phyloP scores from a whole-genome alignment of 164 flowering plant species.

The Amborella trichopoda region DNA sequence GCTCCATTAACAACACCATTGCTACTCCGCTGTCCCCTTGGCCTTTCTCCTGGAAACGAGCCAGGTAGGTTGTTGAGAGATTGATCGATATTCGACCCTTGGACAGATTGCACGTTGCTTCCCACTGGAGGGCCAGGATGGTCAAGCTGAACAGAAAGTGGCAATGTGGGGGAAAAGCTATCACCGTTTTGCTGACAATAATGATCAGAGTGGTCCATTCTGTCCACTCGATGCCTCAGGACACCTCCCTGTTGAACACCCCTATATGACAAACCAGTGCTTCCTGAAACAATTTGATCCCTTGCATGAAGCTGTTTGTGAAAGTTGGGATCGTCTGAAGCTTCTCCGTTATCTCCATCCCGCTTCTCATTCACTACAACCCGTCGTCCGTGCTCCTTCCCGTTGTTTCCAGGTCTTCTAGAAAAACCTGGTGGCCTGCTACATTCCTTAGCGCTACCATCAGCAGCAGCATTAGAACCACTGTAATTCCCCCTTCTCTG shows the following conservation, averaged over 20 bases:
- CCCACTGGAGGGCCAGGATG: conserved; percentile 48
- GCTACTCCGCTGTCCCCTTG: conserved; percentile 1
- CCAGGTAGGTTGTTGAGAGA: conserved; percentile 20
- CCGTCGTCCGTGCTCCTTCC: conserved; percentile 18
- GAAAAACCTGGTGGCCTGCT: conserved; percentile 11
- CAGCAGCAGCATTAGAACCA: neutral
- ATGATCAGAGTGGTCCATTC: too few species aligned
- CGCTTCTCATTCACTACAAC: conserved; percentile 11
- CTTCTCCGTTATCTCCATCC: conserved; percentile 8
- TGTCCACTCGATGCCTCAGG: too few species aligned
- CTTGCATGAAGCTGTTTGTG: neutral
- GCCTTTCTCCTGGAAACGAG: conserved; percentile 12
- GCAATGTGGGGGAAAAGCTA: conserved; percentile 1
- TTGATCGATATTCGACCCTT: conserved; percentile 36
- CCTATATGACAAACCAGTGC: neutral
- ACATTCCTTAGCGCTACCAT: neutral
- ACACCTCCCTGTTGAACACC: neutral
- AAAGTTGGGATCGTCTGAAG: neutral
- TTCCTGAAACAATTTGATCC: neutral
- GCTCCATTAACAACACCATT: conserved; percentile 3
- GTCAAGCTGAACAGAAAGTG: conserved; percentile 45
- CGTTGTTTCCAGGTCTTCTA: conserved; percentile 7
- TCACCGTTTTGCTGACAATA: too few species aligned
- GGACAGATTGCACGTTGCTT: conserved; percentile 38
- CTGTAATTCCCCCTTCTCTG: neutral